Base-by-base conservation (phyloP, 2,329 filamentous ascomycete species). In the Pseudogymnoascus sp. region DNA sequence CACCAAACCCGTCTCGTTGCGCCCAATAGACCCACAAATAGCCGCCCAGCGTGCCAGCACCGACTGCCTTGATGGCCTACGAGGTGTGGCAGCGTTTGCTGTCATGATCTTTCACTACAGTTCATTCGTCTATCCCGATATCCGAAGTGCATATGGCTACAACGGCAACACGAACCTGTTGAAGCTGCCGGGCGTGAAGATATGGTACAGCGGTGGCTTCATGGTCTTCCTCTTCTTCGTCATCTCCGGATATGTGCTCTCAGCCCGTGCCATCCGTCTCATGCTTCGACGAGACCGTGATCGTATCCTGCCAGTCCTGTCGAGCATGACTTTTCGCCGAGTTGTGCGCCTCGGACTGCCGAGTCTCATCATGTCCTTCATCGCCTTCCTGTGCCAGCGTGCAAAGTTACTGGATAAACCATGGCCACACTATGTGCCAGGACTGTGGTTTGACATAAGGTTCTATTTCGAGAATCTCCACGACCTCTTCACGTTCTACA, bases 211-310 rank as follows among this genome's bases (percentile, higher is more conserved):
- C 16, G 78, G 78, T 16, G 73, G 76, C 16, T 77, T 78, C 7
- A 78, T 79, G 77, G 79, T 81, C 2, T 76, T 79, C 67, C 75
- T 81, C 55, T 81, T 81, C 69, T 81, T 81, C 69, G 75, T 81
- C 66, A 78, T 81, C 37, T 81, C 78, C 1, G 79, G 80, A 38
- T 80, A 78, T 64, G 78, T 76, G 2, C 73, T 81, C 21, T 75
- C 78, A 6, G 74, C 75, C 66, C 78, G 78, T 65, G 76, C 78
- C 2, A 68, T 81, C 26, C 73, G 74, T 61, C 71, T 74, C 33
- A 74, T 78, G 6, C 77, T 76, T 62, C 67, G 72, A 8, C 72
- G 75, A 39, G 71, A 78, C 63, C 70, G 72, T 60, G 71, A 73
- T 14, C 70, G 72, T 7, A 74, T 76, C 60, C 73, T 74, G 62